Conservation (phyloP, 257 asterid species). For the Eustoma russellianum region DNA sequence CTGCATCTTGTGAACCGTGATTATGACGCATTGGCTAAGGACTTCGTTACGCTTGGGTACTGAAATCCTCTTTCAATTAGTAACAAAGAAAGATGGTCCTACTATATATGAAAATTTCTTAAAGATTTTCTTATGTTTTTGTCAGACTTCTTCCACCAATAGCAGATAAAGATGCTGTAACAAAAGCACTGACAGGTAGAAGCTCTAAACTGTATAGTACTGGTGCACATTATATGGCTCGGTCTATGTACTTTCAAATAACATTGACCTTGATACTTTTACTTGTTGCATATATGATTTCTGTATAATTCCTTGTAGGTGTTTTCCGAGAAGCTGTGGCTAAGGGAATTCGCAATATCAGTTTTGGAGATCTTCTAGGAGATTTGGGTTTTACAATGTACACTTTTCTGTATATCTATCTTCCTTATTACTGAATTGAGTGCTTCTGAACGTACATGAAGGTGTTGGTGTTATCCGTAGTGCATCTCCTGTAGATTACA, state of each 20-base stretch:
- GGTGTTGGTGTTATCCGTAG: conserved; percentile 2
- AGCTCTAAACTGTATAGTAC: neutral
- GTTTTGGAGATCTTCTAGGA: conserved; percentile 91
- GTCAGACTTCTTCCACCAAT: conserved; percentile 94
- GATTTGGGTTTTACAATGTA: conserved; percentile 90
- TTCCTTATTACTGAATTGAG: conserved; percentile 4
- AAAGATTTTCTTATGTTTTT: conserved; percentile 15
- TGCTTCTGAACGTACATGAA: neutral
- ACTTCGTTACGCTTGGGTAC: conserved; percentile 96
- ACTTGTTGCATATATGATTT: neutral
- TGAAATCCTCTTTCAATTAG: conserved; percentile 17
- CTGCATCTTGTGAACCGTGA: conserved; percentile 98
- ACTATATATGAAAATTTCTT: conserved; percentile 6
- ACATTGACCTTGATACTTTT: neutral
- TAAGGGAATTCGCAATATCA: conserved; percentile 71
- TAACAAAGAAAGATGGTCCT: conserved; percentile 11
- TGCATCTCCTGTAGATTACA: neutral
- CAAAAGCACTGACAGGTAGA: conserved; percentile 81
- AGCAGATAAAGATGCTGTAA: conserved; percentile 77
- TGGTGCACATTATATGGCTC: neutral
- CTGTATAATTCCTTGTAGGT: conserved; percentile 37
- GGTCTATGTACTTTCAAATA: neutral
- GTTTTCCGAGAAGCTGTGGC: conserved; percentile 78
- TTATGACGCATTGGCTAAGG: conserved; percentile 82
- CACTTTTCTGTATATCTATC: conserved; percentile 16